Percentiles rank a stretch among this genome's conserved stretches.
Conservation (phyloP, 75 land plant genomes). For the Adiantum capillusveneris region DNA sequence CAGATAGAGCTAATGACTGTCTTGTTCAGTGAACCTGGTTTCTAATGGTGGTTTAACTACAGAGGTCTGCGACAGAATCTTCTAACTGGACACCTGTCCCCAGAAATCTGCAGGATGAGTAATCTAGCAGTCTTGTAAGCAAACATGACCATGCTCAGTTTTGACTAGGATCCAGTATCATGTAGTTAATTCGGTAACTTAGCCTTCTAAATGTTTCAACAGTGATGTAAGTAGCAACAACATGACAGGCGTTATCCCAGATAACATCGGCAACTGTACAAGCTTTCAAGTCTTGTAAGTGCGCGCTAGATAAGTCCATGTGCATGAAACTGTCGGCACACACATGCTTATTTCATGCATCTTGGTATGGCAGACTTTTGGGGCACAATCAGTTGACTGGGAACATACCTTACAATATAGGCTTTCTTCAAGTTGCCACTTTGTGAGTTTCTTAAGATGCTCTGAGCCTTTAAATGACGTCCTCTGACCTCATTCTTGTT, state of each 20-base stretch:
- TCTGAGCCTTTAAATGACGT: too few relatives aligned
- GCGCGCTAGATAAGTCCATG: too few relatives aligned
- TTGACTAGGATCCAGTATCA: too few relatives aligned
- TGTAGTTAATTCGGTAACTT: not conserved
- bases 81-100: slow-evolving; percentile 58
- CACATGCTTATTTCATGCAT: slow-evolving; percentile 2
- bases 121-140: slow-evolving; percentile 84
- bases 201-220: not conserved
- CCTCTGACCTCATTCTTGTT: too few relatives aligned
- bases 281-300: slow-evolving; percentile 88
- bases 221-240: slow-evolving; percentile 85
- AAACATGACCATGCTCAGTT: too few relatives aligned
- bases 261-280: slow-evolving; percentile 83
- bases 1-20: not conserved
- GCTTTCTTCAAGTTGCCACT: slow-evolving; percentile 74
- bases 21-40: too few relatives aligned
- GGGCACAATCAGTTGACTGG: slow-evolving; percentile 82
- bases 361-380: slow-evolving; percentile 82
- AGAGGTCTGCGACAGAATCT: slow-evolving; percentile 65
- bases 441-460: slow-evolving; percentile 59
- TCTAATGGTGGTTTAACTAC: not conserved
- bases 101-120: slow-evolving; percentile 78
- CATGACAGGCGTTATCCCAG: slow-evolving; percentile 67
- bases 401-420: slow-evolving; percentile 71
- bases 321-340: not conserved